Percentiles rank a stretch among this genome's conserved stretches.
These are phyloP conservation scores for Solanum chiquidenum DNA, from an alignment of 257 asterid species.

Conservation along the genomic window DNA sequence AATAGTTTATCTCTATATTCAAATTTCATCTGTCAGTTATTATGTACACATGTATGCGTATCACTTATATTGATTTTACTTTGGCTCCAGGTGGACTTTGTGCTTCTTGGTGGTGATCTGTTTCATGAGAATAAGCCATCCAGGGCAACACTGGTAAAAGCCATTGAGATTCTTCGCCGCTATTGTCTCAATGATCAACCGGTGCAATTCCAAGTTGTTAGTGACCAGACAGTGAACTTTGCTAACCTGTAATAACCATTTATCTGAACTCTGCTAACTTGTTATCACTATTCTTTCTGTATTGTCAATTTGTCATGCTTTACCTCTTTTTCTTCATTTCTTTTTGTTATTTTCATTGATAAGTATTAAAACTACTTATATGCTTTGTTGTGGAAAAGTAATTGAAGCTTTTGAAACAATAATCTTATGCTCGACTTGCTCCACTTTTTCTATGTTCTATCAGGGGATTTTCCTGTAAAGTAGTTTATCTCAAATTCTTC, in stretches of 20 bases:
- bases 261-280: conserved; percentile 41
- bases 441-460: neutral
- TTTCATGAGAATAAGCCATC: conserved; percentile 98
- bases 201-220: conserved; percentile 90
- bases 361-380: neutral
- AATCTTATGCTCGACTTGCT: neutral
- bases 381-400: neutral
- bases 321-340: neutral
- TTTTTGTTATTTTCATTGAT: neutral
- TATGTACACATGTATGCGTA: neutral
- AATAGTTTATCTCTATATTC: neutral
- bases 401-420: neutral
- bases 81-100: conserved; percentile 60
- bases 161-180: conserved; percentile 87
- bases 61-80: neutral
- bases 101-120: conserved; percentile 95
- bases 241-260: conserved; percentile 59
- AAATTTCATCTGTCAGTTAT: neutral
- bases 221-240: conserved; percentile 93
- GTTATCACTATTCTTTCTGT: neutral
- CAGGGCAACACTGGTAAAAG: conserved; percentile 84
- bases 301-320: neutral
- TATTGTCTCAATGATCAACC: conserved; percentile 84
- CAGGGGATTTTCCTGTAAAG: neutral
- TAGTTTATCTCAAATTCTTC: neutral